Conservation (phyloP, 1,139 yeast genomes). For the Hansenula anomala region DNA sequence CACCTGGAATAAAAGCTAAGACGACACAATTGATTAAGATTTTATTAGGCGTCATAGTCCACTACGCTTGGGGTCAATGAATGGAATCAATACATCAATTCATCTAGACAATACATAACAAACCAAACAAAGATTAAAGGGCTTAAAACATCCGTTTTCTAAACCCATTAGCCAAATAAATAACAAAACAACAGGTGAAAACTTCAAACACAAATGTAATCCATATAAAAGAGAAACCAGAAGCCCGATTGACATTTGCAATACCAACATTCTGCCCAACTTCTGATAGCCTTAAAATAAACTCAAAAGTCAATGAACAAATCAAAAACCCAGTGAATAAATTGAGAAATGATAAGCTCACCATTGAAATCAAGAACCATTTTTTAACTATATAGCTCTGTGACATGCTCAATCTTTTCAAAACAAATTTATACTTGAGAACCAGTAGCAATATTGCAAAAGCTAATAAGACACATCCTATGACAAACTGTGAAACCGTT, state of each 20-base stretch:
- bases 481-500: slow-evolving; percentile 9
- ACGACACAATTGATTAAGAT: too few relatives aligned
- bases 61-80: too few relatives aligned
- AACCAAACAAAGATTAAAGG: background rate
- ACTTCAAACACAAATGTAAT: slow-evolving; percentile 10
- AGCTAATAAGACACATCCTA: slow-evolving; percentile 2
- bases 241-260: slow-evolving; percentile 17
- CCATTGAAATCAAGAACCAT: slow-evolving; percentile 5
- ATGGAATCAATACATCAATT: too few relatives aligned
- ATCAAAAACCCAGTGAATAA: slow-evolving; percentile 12
- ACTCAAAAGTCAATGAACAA: slow-evolving; percentile 20
- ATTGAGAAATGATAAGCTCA: slow-evolving; percentile 8
- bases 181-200: slow-evolving; percentile 2
- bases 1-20: too few relatives aligned
- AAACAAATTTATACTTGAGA: background rate
- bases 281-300: slow-evolving; percentile 13
- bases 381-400: slow-evolving; percentile 1
- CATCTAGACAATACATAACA: too few relatives aligned
- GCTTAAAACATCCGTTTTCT: slow-evolving; percentile 8
- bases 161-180: slow-evolving; percentile 16
- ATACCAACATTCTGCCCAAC: slow-evolving; percentile 18
- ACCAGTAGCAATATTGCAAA: background rate
- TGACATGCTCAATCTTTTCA: background rate
- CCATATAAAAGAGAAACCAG: slow-evolving; percentile 20
- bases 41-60: too few relatives aligned